Percentiles rank a stretch among this genome's conserved stretches.
These are phyloP conservation scores for Torulaspora quercuum DNA, from an alignment of 805 yeast species.

Conservation along the genomic window DNA sequence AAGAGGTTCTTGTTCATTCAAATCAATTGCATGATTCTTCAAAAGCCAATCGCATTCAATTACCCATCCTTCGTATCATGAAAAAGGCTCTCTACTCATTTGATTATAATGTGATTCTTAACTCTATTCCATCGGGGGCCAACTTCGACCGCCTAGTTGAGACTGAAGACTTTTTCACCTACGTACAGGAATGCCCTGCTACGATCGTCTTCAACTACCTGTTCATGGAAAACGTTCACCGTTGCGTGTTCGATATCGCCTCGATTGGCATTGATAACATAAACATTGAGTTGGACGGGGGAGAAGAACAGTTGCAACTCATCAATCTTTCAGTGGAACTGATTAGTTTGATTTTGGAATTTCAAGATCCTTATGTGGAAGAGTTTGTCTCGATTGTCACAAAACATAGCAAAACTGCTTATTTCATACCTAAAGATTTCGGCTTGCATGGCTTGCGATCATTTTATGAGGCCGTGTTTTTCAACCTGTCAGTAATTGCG, in stretches of 20 bases:
- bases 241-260: constrained; percentile 53
- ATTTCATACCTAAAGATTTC: constrained; percentile 34
- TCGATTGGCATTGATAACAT: constrained; percentile 59
- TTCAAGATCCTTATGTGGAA: constrained; percentile 58
- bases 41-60: constrained; percentile 48
- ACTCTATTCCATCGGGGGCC: constrained; percentile 50
- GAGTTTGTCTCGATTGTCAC: constrained; percentile 38
- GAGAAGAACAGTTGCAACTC: constrained; percentile 33
- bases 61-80: constrained; percentile 50
- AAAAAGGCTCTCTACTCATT: constrained; percentile 47
- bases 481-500: constrained; percentile 67
- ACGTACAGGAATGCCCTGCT: constrained; percentile 66
- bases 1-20: constrained; percentile 60
- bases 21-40: constrained; percentile 29
- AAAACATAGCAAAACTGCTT: constrained; percentile 24
- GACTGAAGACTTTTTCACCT: constrained; percentile 45
- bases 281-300: constrained; percentile 23
- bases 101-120: constrained; percentile 49
- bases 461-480: constrained; percentile 68
- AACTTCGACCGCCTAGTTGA: constrained; percentile 49
- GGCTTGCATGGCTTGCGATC: constrained; percentile 61
- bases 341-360: constrained; percentile 44
- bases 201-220: constrained; percentile 58
- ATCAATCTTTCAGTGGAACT: constrained; percentile 45
- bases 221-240: constrained; percentile 56